Percentiles rank a stretch among this genome's conserved stretches.
These are phyloP conservation scores for Gautieria morchelliformis DNA, from an alignment of 768 basidiomycete species.

Conservation along the genomic window DNA sequence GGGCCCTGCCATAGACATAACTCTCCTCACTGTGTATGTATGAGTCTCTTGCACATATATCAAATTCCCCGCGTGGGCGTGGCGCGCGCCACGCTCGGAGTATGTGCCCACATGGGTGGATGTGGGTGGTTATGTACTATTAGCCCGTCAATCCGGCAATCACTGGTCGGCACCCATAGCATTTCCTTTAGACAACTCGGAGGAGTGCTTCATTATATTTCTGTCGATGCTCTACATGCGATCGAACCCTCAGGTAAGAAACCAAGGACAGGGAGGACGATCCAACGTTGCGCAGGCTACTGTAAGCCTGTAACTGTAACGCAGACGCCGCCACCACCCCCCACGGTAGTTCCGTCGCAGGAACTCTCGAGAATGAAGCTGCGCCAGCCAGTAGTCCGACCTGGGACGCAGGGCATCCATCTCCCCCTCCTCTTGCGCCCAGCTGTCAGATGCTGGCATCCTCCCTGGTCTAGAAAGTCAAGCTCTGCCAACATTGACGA, in stretches of 20 bases:
- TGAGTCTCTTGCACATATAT: too few species aligned
- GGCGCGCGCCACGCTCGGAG: too few species aligned
- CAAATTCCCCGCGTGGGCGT: too few species aligned
- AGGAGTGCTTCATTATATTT: slow-evolving; percentile 60
- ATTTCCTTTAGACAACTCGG: too few species aligned
- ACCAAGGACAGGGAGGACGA: slow-evolving; percentile 7
- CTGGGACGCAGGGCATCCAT: neutral
- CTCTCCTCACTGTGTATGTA: too few species aligned
- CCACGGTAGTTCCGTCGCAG: neutral
- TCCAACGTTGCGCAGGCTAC: neutral
- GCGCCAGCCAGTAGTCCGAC: too few species aligned
- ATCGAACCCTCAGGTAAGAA: slow-evolving; percentile 52
- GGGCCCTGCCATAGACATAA: too few species aligned
- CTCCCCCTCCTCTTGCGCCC: neutral
- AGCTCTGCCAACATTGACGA: slow-evolving; percentile 1
- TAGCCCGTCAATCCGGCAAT: too few species aligned
- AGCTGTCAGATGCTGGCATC: slow-evolving; percentile 1
- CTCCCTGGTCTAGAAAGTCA: slow-evolving; percentile 2
- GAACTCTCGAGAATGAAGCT: neutral
- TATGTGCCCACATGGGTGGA: too few species aligned
- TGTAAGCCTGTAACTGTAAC: too few species aligned
- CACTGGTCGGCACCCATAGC: too few species aligned
- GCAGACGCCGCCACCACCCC: neutral
- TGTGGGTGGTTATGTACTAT: too few species aligned
- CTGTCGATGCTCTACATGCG: slow-evolving; percentile 65